Evolutionary conservation across 78 protist species (phyloP), one percentile per base, ranked within the genome.

Genomic region (Polysphondylium violaceum): DNA sequence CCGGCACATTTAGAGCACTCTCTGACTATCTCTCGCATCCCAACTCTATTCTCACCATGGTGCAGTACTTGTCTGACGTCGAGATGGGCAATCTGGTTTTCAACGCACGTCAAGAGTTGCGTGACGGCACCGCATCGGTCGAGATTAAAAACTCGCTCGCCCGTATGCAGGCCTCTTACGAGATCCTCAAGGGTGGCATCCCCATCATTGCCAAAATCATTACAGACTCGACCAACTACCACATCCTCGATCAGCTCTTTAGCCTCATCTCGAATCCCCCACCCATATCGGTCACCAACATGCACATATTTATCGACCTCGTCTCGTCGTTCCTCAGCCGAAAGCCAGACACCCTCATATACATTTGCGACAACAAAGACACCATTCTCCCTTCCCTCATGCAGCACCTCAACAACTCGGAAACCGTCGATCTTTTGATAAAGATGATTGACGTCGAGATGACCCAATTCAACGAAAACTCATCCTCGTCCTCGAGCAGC

Each of bases 391-490:
- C 75, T 6, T 51, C 74, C 19, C 43, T 83, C 1, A 43, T 65
- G 58, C 91, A 64, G 21, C 91, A 83, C 41, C 19, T 83, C 12
- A 21, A 53, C 14, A 68, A 61, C 6, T 40, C 44, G 11, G 91
- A 83, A 43, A 58, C 63, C 38, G 63, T 83, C 16, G 91, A 83
- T 19, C 14, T 83, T 33, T 40, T 83, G 6, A 31, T 83, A 14
- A 83, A 83, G 56, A 83, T 83, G 91, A 72, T 63, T 1, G 91
- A 83, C 33, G 51, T 83, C 33, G 91, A 83, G 31, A 83, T 83
- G 91, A 56, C 68, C 2, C 91, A 83, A 38, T 16, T 71, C 23
- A 25, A 36, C 12, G 76, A 21, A 16, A 33, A 53, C 17, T 1
- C 61, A 0, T 21, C 72, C 2, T 38, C 56, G 19, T 11, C 38